Evolutionary conservation across 345 rosid species (phyloP).

Genomic region (Salix exigua): DNA sequence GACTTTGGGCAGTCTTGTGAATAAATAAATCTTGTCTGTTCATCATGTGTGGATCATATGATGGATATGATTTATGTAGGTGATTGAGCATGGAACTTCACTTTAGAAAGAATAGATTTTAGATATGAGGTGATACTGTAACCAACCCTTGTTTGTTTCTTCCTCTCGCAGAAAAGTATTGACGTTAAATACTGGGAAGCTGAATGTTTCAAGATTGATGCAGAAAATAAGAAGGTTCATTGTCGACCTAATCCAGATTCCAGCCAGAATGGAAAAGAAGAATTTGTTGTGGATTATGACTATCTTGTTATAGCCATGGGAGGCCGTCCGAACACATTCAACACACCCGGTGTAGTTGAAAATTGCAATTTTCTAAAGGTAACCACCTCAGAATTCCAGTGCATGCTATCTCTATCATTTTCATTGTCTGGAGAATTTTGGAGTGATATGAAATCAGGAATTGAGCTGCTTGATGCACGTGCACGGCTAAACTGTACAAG

Average conservation of each 20-base stretch:
- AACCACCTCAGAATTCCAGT: neutral
- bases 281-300: slow-evolving; percentile 78
- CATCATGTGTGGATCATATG: neutral
- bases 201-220: slow-evolving; percentile 85
- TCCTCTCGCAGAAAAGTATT: slow-evolving; percentile 48
- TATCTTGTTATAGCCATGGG: slow-evolving; percentile 95
- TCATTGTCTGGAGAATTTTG: neutral
- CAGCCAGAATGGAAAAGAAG: slow-evolving; percentile 51
- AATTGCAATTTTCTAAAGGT: slow-evolving; percentile 94
- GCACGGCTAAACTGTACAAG: neutral
- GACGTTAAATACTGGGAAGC: slow-evolving; percentile 68
- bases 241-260: slow-evolving; percentile 54
- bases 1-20: neutral
- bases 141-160: neutral
- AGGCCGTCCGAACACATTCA: slow-evolving; percentile 88
- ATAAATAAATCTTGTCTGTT: neutral
- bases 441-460: neutral
- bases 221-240: slow-evolving; percentile 65
- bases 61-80: neutral
- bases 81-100: neutral
- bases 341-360: slow-evolving; percentile 90
- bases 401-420: neutral
- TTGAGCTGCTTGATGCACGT: neutral
- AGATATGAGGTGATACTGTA: neutral
- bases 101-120: neutral